Evolutionary conservation across 2,329 filamentous ascomycete species (phyloP), one percentile per base, ranked within the genome.

Genomic region (Beauveria australis): DNA sequence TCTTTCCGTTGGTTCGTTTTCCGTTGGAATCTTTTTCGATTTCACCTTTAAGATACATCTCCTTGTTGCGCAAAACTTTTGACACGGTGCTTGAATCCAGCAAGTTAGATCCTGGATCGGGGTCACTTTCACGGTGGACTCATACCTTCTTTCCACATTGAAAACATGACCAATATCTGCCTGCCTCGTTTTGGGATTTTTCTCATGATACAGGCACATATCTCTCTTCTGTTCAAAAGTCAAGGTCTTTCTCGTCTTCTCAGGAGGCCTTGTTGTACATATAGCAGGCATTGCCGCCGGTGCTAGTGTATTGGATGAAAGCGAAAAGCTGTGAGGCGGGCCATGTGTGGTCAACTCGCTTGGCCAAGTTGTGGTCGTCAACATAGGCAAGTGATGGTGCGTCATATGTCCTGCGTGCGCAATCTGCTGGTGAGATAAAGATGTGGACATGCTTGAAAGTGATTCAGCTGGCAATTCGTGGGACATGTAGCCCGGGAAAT

Each of bases 121-220:
- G 5, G 14, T 16, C 2, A 10, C 1, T 49, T 12, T 49, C 6
- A 24, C 4, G 19, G 22, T 14, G 33, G 9, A 14, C 5, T 61
- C 77, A 73, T 86, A 97, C 94, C 94, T 97, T 88, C 94, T 81
- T 77, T 99, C 94, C 57, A 99, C 94, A 41, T 92, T 93, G 76
- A 99, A 99, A 72, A 92, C 86, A 62, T 88, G 89, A 75, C 94
- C 94, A 75, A 99, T 99, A 70, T 97, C 93, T 19, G 92, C 94
- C 77, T 99, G 94, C 76, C 96, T 96, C 51, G 91, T 87, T 53
- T 85, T 88, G 24, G 93, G 94, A 71, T 97, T 88, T 64, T 96
- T 89, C 71, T 94, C 89, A 67, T 93, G 89, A 73, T 93, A 97
- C 70, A 91, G 84, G 74, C 94, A 99, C 92, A 99, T 99, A 49